Percentiles rank a stretch among this genome's conserved stretches.
These are phyloP conservation scores for Danielozyma ontarioensis DNA, from an alignment of 805 yeast species.

Conservation along the genomic window DNA sequence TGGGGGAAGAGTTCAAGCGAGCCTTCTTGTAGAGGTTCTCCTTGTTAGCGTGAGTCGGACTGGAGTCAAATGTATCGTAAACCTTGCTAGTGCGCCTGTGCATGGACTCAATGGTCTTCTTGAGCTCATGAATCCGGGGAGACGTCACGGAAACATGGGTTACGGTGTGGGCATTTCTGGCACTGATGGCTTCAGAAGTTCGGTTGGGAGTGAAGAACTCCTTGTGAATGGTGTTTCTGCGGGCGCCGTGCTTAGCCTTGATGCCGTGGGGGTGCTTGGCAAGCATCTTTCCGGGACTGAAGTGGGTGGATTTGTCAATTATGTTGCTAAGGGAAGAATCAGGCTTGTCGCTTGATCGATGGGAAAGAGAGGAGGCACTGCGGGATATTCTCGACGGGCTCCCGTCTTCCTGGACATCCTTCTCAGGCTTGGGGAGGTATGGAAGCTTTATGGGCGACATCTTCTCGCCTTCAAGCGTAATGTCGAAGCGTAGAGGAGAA, in stretches of 20 bases:
- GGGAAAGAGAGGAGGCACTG: too few species aligned
- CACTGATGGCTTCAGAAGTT: neutral
- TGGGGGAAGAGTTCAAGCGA: neutral
- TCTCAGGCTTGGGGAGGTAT: too few species aligned
- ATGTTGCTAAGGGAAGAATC: neutral
- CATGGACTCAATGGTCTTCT: neutral
- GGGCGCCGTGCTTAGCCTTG: constrained; percentile 1
- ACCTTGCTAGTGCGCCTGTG: neutral
- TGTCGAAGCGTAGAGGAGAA: too few species aligned
- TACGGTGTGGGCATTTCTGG: neutral
- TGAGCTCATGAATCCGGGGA: neutral
- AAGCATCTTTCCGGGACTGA: neutral
- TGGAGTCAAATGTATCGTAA: neutral
- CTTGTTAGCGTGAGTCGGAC: neutral
- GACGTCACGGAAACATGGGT: constrained; percentile 1
- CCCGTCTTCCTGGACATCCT: too few species aligned
- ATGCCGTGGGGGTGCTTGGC: constrained; percentile 2
- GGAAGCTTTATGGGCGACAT: neutral
- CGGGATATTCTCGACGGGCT: too few species aligned
- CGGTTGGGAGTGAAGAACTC: neutral
- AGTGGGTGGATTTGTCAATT: neutral
- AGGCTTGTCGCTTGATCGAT: too few species aligned
- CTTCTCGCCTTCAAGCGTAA: too few species aligned
- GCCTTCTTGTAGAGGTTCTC: neutral
- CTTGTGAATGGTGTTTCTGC: constrained; percentile 1